A percentile compares a stretch with the other conserved stretches of the same genome.
Evolutionary conservation across 257 asterid genomes (phyloP).

Genomic region (Petrea volubilis): DNA sequence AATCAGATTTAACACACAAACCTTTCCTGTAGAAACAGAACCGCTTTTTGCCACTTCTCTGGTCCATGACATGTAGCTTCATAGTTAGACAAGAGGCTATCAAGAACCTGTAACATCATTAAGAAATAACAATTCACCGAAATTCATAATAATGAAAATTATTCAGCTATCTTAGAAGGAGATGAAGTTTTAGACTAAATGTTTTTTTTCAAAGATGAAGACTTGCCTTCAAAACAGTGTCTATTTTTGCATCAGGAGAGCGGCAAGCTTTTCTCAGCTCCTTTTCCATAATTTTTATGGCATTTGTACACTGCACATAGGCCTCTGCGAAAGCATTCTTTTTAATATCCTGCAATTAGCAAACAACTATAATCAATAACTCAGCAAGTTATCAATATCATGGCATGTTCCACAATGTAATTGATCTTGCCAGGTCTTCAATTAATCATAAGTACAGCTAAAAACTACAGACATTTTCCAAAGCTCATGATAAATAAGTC

Average conservation of each 20-base stretch:
- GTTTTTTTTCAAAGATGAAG: conserved; percentile 1
- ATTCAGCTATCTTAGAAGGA: not conserved
- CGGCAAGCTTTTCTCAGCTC: conserved; percentile 88
- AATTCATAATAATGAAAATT: not conserved
- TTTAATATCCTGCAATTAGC: conserved; percentile 71
- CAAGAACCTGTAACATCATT: conserved; percentile 64
- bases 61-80: conserved; percentile 93
- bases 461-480: not conserved
- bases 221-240: conserved; percentile 71
- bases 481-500: not conserved
- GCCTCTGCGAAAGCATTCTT: conserved; percentile 96
- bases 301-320: conserved; percentile 63
- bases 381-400: not conserved
- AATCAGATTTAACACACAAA: conserved; percentile 33
- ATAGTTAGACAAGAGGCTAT: conserved; percentile 73
- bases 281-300: conserved; percentile 84
- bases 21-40: conserved; percentile 79
- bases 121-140: not conserved
- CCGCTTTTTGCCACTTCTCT: conserved; percentile 86
- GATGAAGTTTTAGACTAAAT: conserved; percentile 13
- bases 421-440: not conserved
- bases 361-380: conserved; percentile 29
- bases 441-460: not conserved
- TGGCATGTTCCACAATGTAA: not conserved
- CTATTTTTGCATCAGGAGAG: conserved; percentile 77